These are phyloP conservation scores for Dalechampia spathulata DNA, from an alignment of 441 rosid species.

Conservation along the genomic window DNA sequence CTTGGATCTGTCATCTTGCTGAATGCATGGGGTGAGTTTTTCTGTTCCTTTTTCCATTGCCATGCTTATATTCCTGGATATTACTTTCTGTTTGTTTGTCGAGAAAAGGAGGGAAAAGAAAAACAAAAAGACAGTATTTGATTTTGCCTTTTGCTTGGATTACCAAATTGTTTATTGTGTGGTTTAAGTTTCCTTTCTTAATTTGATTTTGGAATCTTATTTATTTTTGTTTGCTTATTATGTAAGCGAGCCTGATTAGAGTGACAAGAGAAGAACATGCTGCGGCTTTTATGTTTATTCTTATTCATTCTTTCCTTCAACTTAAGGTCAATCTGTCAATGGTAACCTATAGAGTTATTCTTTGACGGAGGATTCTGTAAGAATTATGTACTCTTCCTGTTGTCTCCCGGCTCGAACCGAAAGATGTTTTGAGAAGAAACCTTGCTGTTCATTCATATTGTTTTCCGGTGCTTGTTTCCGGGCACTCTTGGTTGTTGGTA, in stretches of 20 bases:
- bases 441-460: slow-evolving; percentile 23
- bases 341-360: slow-evolving; percentile 14
- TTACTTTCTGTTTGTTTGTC: no score
- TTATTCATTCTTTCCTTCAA: slow-evolving; percentile 37
- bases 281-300: slow-evolving; percentile 15
- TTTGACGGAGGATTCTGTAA: slow-evolving; percentile 16
- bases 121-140: neutral
- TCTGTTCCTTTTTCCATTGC: slow-evolving; percentile 9
- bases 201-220: slow-evolving; percentile 31
- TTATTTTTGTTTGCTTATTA: slow-evolving; percentile 34
- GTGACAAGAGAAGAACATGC: slow-evolving; percentile 14
- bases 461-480: slow-evolving; percentile 32
- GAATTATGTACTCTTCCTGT: slow-evolving; percentile 30
- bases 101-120: no score
- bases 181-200: slow-evolving; percentile 8
- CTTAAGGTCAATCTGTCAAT: slow-evolving; percentile 21
- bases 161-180: no score
- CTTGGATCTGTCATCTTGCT: slow-evolving; percentile 49
- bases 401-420: slow-evolving; percentile 20
- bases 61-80: no score
- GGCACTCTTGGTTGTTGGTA: slow-evolving; percentile 15
- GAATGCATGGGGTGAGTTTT: slow-evolving; percentile 68
- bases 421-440: slow-evolving; percentile 29
- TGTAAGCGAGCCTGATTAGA: slow-evolving; percentile 32
- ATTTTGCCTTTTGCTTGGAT: no score